Base-by-base conservation (phyloP, 352 stramenopile genomes). In the Pythium volutum region DNA sequence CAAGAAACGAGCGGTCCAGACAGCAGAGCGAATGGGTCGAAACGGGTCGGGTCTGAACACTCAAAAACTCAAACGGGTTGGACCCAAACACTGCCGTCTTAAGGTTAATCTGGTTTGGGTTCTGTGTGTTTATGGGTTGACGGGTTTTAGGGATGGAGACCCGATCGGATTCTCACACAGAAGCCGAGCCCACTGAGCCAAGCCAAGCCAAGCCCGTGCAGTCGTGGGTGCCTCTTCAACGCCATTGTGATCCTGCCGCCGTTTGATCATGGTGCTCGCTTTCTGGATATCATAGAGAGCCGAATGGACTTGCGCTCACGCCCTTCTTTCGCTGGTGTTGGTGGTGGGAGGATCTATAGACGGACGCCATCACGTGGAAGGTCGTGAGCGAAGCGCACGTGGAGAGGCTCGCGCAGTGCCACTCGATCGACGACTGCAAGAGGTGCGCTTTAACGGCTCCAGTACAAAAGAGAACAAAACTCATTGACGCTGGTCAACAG, bases 351-450 rank as follows among this genome's bases (percentile, higher is more conserved):
- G 22, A 12, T 29, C 4, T 26, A 25, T 14, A 70, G 64, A 48
- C 64, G n/a, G 78, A 88, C 29, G 58, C 78, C 41, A 78, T 88
- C 52, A 77, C 84, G 69, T 90, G 77, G 77, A 86, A 74, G 51
- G 59, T 74, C 52, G 74, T 73, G 56, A 77, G 43, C 15, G 66
- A 84, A 51, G 41, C 55, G 31, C 68, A 87, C 12, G 54, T 88
- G 51, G 65, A 53, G 59, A 49, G 52, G 12, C 62, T 89, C 25
- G 70, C 66, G 15, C 68, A 56, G 20, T 65, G 59, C 49, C 70
- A 84, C 69, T 73, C 66, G 11, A 68, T 82, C 39, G 75, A 82
- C 48, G 76, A 84, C 34, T 88, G 81, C 75, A 82, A 77, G 50
- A 75, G 78, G 78, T 88, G 23, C 22, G 10, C 11, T n/a, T n/a